phyloP scores from a whole-genome alignment of 352 stramenopile species.

The Aphanomyces cochlioides region DNA sequence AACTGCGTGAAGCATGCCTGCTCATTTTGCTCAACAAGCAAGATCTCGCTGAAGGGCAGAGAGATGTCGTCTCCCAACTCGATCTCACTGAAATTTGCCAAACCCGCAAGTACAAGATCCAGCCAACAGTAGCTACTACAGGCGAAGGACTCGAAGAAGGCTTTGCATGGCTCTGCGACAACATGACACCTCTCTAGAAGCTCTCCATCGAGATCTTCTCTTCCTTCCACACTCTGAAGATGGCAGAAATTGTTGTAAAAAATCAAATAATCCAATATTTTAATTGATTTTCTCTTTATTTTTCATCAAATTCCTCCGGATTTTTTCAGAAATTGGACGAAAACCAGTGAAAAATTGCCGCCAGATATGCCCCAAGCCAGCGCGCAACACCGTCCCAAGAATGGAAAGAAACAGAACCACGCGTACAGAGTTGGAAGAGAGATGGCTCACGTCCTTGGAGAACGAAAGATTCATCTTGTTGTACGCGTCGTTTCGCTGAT shows the following conservation, averaged over 20 bases:
- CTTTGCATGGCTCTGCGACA: slow-evolving; percentile 72
- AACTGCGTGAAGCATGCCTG: slow-evolving; percentile 61
- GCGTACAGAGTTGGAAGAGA: slow-evolving; percentile 22
- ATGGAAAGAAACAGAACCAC: slow-evolving; percentile 1
- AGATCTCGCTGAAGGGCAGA: slow-evolving; percentile 51
- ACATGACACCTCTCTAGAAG: slow-evolving; percentile 44
- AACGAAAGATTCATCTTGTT: slow-evolving; percentile 52
- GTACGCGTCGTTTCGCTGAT: slow-evolving; percentile 45
- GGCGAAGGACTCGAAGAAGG: slow-evolving; percentile 67
- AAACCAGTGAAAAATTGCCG: slow-evolving; percentile 4
- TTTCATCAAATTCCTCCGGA: background rate
- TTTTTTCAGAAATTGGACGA: slow-evolving; percentile 12
- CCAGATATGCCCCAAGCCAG: slow-evolving; percentile 10
- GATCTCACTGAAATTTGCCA: slow-evolving; percentile 51
- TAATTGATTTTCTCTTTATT: background rate
- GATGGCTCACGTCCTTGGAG: slow-evolving; percentile 23
- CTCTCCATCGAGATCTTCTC: background rate
- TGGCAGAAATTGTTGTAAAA: too few species aligned
- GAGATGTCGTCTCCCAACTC: slow-evolving; percentile 49
- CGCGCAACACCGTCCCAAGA: background rate
- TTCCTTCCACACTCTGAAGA: too few species aligned
- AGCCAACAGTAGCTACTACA: slow-evolving; percentile 71
- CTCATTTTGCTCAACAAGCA: slow-evolving; percentile 78
- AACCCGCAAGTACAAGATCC: slow-evolving; percentile 53
- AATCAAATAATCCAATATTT: too few species aligned